Evolutionary conservation across 2,329 filamentous ascomycete species (phyloP).

Genomic region (Stagonosporopsis vannaccii): DNA sequence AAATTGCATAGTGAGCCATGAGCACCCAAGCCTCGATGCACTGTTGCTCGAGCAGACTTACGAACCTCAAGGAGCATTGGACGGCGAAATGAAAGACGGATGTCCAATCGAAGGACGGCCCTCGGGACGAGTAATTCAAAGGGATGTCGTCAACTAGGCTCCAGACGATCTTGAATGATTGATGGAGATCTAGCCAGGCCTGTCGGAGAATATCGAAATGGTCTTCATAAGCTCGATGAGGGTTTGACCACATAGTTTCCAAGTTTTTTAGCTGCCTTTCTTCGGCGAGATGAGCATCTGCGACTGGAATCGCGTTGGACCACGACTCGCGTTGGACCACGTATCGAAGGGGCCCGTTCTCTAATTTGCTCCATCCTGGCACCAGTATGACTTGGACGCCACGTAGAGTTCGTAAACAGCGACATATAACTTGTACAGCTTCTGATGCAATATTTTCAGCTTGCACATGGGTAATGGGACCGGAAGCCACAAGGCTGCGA

Average conservation of each 20-base stretch:
- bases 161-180: constrained; percentile 33
- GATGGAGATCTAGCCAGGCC: constrained; percentile 26
- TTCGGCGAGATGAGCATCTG: constrained; percentile 22
- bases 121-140: background rate
- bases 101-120: constrained; percentile 28
- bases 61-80: constrained; percentile 23
- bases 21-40: constrained; percentile 38
- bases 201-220: constrained; percentile 29
- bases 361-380: constrained; percentile 33
- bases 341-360: constrained; percentile 22
- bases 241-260: constrained; percentile 33
- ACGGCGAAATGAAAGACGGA: constrained; percentile 29
- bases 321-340: constrained; percentile 37
- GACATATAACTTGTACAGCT: background rate
- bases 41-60: constrained; percentile 30
- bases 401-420: constrained; percentile 26
- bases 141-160: constrained; percentile 21
- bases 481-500: background rate
- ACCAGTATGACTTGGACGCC: constrained; percentile 36
- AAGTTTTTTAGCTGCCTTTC: constrained; percentile 27
- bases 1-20: constrained; percentile 38
- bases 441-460: background rate
- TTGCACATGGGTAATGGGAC: too few species aligned
- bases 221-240: constrained; percentile 33
- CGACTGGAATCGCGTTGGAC: constrained; percentile 24